Evolutionary conservation across 495 filamentous ascomycete genomes (phyloP).

Genomic region (Xylaria grammica): DNA sequence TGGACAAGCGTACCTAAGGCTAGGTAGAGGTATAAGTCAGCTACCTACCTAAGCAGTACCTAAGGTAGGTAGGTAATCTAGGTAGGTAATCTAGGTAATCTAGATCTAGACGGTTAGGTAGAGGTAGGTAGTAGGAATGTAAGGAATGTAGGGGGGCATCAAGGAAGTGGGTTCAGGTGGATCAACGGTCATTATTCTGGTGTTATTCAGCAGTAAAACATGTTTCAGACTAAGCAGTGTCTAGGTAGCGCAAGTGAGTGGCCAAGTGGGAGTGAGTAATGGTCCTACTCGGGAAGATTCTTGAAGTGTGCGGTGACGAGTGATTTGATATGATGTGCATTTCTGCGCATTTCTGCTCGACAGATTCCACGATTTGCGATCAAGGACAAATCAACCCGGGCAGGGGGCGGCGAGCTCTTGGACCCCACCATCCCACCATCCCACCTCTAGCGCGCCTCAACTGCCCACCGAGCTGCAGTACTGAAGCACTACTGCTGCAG

Average conservation of each 20-base stretch:
- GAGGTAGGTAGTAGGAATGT: too few relatives aligned
- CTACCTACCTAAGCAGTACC: too few relatives aligned
- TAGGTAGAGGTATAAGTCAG: neutral
- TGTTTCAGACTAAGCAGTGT: constrained; percentile 2
- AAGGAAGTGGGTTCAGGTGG: neutral
- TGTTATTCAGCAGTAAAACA: neutral
- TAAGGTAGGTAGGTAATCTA: too few relatives aligned
- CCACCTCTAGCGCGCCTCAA: constrained; percentile 13
- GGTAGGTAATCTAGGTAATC: too few relatives aligned
- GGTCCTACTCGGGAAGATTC: neutral
- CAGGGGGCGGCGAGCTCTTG: too few relatives aligned
- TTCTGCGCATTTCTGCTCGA: neutral
- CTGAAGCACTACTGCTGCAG: too few relatives aligned
- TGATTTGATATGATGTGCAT: neutral
- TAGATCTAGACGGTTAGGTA: too few relatives aligned
- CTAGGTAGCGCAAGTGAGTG: neutral
- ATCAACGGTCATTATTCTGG: neutral
- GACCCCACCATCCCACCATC: constrained; percentile 12
- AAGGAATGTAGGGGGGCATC: too few relatives aligned
- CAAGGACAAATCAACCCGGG: constrained; percentile 23
- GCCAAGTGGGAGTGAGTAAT: neutral
- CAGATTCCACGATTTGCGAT: constrained; percentile 21
- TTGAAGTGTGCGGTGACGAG: constrained; percentile 3
- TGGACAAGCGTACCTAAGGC: neutral
- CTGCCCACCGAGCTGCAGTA: neutral